Base-by-base conservation (phyloP, 1,139 yeast genomes). In the Pichia cactophila region DNA sequence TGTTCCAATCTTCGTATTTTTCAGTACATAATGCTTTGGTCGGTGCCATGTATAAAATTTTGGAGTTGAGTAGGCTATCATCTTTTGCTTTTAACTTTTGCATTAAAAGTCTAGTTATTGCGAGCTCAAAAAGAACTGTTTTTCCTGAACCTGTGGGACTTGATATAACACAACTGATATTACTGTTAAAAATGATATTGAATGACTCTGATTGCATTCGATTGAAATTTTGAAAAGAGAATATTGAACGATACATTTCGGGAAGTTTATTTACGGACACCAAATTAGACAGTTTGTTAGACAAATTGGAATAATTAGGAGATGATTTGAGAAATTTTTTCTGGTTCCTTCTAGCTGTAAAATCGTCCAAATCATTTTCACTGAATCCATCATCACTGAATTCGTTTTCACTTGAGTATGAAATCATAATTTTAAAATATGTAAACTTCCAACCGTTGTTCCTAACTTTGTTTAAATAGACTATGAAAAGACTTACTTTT, bases 111-210 rank as follows among this genome's bases (percentile, higher is more conserved):
- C 69, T 60, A n/a, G 76, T 54, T 1, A 78, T 73, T 0, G 81
- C 79, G 38, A 78, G 56, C 57, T 78, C 82, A 56, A 76, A 77
- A 4, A 78, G 57, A 0, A 72, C 81, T 0, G 82, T 77, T 56
- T 78, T 78, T 0, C 83, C 82, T 1, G 81, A 75, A 0, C 83
- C 82, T 0, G 82, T 75, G 0, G 83, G 83, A 2, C 81, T 67
- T 39, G 78, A 70, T 14, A 78, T 64, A 1, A 78, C 74, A 53
- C 75, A 71, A 53, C 75, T 78, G 20, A 63, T 54, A n/a, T 63
- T 2, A 60, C 46, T 3, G 65, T 56, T 55, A 69, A 77, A 3
- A 77, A 53, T 0, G 51, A 35, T 23, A 1, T 63, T 50, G 53
- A 74, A 76, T 2, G 76, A 69, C 44, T 62, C 66, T 0, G 78